Percentiles rank a stretch among this genome's conserved stretches.
These are phyloP conservation scores for Exophiala bonariae DNA, from an alignment of 2,329 filamentous ascomycete species.

Conservation along the genomic window DNA sequence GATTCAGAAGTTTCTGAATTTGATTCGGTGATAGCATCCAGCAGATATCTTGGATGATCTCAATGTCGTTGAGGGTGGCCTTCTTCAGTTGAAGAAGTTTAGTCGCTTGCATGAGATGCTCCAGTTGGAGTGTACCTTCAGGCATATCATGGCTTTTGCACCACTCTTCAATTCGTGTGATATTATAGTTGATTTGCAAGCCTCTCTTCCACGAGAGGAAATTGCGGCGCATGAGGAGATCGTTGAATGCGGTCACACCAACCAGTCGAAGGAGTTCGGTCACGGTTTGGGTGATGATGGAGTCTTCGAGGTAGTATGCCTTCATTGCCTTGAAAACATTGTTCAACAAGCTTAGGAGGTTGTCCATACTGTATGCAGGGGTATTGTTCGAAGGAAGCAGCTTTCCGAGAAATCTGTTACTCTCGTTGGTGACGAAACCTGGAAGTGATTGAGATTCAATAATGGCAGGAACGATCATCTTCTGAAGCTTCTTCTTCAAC, in stretches of 20 bases:
- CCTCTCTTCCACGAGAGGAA: conserved; percentile 99
- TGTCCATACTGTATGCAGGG: conserved; percentile 99
- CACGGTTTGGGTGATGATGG: conserved; percentile 92
- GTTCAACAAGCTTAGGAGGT: conserved; percentile 90
- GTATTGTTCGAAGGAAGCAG: conserved; percentile 84
- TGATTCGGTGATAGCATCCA: conserved; percentile 95
- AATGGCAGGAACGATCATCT: conserved; percentile 99
- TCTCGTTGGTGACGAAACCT: conserved; percentile 98
- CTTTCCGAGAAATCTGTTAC: conserved; percentile 96
- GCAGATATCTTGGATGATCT: conserved; percentile 99
- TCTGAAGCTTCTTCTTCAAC: conserved; percentile 97
- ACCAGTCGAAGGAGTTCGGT: conserved; percentile 91
- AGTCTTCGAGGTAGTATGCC: conserved; percentile 94
- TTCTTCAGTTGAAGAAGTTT: conserved; percentile 99
- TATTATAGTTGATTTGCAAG: conserved; percentile 99
- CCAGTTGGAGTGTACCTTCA: conserved; percentile 92
- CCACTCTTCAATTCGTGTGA: conserved; percentile 98
- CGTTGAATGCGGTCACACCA: conserved; percentile 97
- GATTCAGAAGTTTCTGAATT: conserved; percentile 97
- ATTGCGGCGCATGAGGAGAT: conserved; percentile 94
- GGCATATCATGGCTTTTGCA: conserved; percentile 99
- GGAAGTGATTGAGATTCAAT: conserved; percentile 98
- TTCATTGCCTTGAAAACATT: conserved; percentile 99
- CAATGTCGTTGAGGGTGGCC: conserved; percentile 96
- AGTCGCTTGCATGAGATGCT: conserved; percentile 97